Percentiles rank a stretch among this genome's conserved stretches.
These are phyloP conservation scores for Fistulinella cinereoalba DNA, from an alignment of 1,284 basidiomycete genomes.

Conservation along the genomic window DNA sequence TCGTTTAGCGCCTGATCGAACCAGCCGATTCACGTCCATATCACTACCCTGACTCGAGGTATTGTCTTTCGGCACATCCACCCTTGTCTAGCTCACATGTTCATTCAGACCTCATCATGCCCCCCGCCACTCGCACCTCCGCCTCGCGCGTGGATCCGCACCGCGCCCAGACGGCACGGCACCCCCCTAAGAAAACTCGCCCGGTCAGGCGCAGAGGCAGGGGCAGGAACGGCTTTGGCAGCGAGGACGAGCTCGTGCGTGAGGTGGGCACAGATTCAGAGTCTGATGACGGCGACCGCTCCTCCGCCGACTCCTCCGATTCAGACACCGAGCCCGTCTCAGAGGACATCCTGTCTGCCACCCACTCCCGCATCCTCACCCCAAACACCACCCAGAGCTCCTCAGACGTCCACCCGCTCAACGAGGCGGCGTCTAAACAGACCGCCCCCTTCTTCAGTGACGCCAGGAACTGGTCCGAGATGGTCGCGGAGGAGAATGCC, in stretches of 20 bases:
- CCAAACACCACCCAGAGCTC: conserved; percentile 65
- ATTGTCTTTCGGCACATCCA: background rate
- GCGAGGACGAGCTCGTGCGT: conserved; percentile 72
- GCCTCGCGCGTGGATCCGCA: conserved; percentile 23
- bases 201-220: conserved; percentile 50
- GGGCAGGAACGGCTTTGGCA: conserved; percentile 53
- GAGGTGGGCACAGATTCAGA: conserved; percentile 65
- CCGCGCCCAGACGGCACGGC: conserved; percentile 13
- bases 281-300: conserved; percentile 52
- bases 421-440: conserved; percentile 22
- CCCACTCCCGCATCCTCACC: conserved; percentile 52
- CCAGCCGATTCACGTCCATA: conserved; percentile 21
- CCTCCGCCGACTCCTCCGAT: conserved; percentile 60
- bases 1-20: conserved; percentile 28
- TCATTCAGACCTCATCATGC: conserved; percentile 40
- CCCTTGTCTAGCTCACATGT: conserved; percentile 11
- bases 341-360: conserved; percentile 52
- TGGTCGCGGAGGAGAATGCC: conserved; percentile 69
- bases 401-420: conserved; percentile 34
- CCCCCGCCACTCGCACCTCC: conserved; percentile 38
- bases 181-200: conserved; percentile 49
- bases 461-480: conserved; percentile 70
- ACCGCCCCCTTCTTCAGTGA: conserved; percentile 52
- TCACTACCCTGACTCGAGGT: conserved; percentile 6
- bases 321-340: conserved; percentile 64